Evolutionary conservation across 176 grass and related monocot species (phyloP), one percentile per base, ranked within the genome.

Genomic region (Ananas comosus): DNA sequence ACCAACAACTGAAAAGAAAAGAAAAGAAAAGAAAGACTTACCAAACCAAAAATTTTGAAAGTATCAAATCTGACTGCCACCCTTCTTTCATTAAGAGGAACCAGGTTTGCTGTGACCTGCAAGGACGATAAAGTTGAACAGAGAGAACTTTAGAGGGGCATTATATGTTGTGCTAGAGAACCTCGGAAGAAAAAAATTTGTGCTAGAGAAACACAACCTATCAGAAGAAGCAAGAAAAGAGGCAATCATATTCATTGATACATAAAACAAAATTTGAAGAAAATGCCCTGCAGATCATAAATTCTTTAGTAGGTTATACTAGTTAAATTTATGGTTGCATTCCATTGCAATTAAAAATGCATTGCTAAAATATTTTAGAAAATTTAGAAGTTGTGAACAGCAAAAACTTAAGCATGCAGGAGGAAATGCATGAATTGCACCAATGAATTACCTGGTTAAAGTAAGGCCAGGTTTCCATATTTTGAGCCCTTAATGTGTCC

Each of bases 11-110:
- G 33, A 64, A 50, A 70, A 42, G 49, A 63, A 72, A 83, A 73
- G 33, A 64, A 50, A 70, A 42, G 49, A 63, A 72, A 83, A 73
- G 28, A 9, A 75, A 72, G 50, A 14, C 88, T 74, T 74, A 96
- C 93, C 81, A 96, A 80, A 75, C 83, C 83, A 85, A 96, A 84
- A 89, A 96, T 90, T 82, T 92, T 96, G 88, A 92, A 96, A 81
- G 85, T 83, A 70, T 96, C 88, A 77, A 92, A 96, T 51, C 22
- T 49, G 70, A 92, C 93, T 3, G 73, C 79, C 42, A 96, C 88
- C 78, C 74, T 89, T 74, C 71, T 90, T 64, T 79, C 11, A 87
- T 58, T 87, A 28, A 96, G 70, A 64, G 93, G 93, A 22, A 78
- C 74, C 76, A 96, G 81, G 49, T 96, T 92, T 23, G 93, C 93